Evolutionary conservation across 805 yeast species (phyloP), one percentile per base, ranked within the genome.

Genomic region (Tetrapisispora fleetii): DNA sequence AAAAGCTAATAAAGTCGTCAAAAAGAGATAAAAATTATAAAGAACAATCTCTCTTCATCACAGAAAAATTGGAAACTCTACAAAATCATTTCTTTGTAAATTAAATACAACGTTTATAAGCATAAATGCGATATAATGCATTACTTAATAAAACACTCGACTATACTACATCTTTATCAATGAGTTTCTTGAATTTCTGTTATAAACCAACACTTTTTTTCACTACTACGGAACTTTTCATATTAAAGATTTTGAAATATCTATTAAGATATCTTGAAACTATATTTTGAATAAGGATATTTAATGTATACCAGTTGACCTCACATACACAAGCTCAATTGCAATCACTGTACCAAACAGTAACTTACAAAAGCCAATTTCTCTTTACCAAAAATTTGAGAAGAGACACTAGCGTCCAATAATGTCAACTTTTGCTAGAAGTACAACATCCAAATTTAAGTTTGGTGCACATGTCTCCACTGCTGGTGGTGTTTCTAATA

Each of bases 391-490:
- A 13, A 6, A 32, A 32, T 14, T 32, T 32, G 3, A 32, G 10
- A 32, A 11, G 35, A 13, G 10, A 4, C 4, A 32, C n/a, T 32
- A 14, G n/a, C 13, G 4, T 32, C n/a, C 35, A 32, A 1, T 53
- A 57, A 37, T 58, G 57, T 36, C 49, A 54, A 13, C 48, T 43
- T 40, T 42, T 33, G 33, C 71, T 1, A 71, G 81, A 51, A 68
- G 72, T 14, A 51, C 71, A 8, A 65, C 71, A 3, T 67, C 73
- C 50, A 70, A 69, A 43, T 73, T 69, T 67, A 83, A 77, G 60
- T 90, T 79, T 60, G 98, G 98, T 2, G 96, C 96, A 2, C 98
- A 90, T 66, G 91, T 90, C 28, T 80, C 85, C 2, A 80, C 83
- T 55, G 75, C 84, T 5, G 95, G 95, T 14, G 97, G 93, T 46